Conservation (phyloP, 2,329 filamentous ascomycete genomes). For the Stromatinia cepivora region DNA sequence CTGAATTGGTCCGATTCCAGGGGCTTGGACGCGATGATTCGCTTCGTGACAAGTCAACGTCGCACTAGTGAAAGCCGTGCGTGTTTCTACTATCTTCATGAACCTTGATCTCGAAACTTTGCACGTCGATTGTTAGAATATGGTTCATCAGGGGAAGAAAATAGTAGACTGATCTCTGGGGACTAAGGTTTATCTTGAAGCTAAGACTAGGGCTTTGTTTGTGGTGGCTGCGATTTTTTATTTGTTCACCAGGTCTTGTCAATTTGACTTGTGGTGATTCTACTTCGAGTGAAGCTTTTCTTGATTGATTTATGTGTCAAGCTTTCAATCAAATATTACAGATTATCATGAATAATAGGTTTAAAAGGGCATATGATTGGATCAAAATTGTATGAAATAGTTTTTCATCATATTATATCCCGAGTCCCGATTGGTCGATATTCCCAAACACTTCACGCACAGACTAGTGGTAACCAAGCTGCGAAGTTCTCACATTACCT, state of each 20-base stretch:
- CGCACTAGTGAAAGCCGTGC: conserved; percentile 13
- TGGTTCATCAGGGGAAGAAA: not conserved
- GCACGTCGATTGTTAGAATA: not conserved
- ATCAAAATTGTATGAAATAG: not conserved
- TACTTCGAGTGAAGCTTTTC: conserved; percentile 4
- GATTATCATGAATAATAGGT: not conserved
- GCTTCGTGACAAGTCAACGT: conserved; percentile 11
- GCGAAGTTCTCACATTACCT: conserved; percentile 13
- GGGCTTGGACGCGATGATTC: conserved; percentile 4
- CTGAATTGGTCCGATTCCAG: not conserved
- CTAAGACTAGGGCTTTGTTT: not conserved
- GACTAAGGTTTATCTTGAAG: not conserved
- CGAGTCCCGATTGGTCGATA: conserved; percentile 7
- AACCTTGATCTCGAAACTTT: conserved; percentile 15
- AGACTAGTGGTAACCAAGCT: conserved; percentile 18
- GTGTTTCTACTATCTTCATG: conserved; percentile 8
- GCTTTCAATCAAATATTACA: not conserved
- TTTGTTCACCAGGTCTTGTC: not conserved
- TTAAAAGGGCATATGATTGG: not conserved
- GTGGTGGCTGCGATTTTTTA: not conserved
- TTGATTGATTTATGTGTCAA: not conserved
- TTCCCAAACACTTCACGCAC: conserved; percentile 20
- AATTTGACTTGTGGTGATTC: not conserved
- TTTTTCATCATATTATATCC: not conserved
- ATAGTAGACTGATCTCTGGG: not conserved